Percentiles rank a stretch among this genome's conserved stretches.
Evolutionary conservation across 2,329 filamentous ascomycete species (phyloP).

Genomic region (Leptographium flavum): DNA sequence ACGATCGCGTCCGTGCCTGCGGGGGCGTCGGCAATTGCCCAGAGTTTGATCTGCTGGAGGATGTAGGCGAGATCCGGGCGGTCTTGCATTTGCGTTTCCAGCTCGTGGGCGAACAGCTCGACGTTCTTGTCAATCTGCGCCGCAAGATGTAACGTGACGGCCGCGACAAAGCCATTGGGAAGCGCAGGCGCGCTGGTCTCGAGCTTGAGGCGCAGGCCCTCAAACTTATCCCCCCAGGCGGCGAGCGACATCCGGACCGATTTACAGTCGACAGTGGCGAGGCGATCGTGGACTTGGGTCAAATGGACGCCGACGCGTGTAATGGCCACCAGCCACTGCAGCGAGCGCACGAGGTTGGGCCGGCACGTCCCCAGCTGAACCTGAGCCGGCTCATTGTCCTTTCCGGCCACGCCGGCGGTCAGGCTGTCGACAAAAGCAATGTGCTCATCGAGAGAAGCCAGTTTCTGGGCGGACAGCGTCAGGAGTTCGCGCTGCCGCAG

Average conservation of each 20-base stretch:
- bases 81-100: constrained; percentile 28
- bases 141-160: constrained; percentile 20
- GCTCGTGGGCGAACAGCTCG: constrained; percentile 20
- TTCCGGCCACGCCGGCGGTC: background rate
- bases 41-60: constrained; percentile 50
- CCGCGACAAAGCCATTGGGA: constrained; percentile 34
- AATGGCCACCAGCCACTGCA: constrained; percentile 55
- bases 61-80: constrained; percentile 50
- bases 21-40: constrained; percentile 27
- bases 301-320: constrained; percentile 47
- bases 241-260: constrained; percentile 29
- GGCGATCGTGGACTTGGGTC: constrained; percentile 50
- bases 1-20: constrained; percentile 6
- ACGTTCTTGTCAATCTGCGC: constrained; percentile 23
- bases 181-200: constrained; percentile 30
- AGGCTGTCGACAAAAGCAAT: constrained; percentile 7
- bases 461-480: constrained; percentile 11
- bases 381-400: background rate
- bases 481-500: constrained; percentile 44
- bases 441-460: constrained; percentile 5
- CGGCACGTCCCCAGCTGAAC: constrained; percentile 3
- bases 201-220: constrained; percentile 22
- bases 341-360: constrained; percentile 16
- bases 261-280: constrained; percentile 39
- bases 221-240: constrained; percentile 32